These are phyloP conservation scores for Besnoitia besnoiti DNA, from an alignment of 169 alveolate species.

Conservation along the genomic window DNA sequence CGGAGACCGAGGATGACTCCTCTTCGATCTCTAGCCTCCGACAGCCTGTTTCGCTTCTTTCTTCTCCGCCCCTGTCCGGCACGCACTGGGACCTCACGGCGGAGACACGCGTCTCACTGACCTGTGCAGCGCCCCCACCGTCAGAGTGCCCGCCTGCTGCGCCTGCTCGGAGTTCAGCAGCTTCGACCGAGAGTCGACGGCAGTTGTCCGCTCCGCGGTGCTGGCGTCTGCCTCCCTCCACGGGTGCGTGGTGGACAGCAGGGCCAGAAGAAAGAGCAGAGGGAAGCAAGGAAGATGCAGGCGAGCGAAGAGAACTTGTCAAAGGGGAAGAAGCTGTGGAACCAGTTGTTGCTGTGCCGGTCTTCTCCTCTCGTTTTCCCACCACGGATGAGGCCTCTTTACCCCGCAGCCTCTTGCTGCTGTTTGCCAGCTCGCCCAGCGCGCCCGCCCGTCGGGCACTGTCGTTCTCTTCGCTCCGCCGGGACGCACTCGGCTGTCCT, in stretches of 20 bases:
- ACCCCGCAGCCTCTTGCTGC: neutral
- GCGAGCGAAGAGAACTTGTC: neutral
- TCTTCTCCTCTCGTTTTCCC: neutral
- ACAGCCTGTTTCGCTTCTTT: neutral
- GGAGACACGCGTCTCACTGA: no score
- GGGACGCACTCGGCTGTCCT: neutral
- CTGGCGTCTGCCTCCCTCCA: neutral
- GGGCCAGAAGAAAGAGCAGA: neutral
- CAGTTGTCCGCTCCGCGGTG: neutral
- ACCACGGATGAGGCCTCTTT: neutral
- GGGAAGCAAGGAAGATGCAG: neutral
- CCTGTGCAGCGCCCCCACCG: no score
- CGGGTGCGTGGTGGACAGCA: neutral
- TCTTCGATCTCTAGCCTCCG: neutral
- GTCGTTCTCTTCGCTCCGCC: neutral
- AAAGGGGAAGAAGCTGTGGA: neutral
- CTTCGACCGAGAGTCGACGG: neutral
- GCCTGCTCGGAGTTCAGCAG: no score
- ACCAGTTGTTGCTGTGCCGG: neutral
- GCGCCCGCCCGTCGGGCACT: neutral
- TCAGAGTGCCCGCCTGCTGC: no score
- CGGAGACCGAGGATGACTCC: neutral
- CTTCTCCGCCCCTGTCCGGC: neutral
- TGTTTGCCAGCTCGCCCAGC: neutral
- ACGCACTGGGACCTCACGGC: no score